Conservation (phyloP, 179 eudicot species). For the Drosera spatulata region DNA sequence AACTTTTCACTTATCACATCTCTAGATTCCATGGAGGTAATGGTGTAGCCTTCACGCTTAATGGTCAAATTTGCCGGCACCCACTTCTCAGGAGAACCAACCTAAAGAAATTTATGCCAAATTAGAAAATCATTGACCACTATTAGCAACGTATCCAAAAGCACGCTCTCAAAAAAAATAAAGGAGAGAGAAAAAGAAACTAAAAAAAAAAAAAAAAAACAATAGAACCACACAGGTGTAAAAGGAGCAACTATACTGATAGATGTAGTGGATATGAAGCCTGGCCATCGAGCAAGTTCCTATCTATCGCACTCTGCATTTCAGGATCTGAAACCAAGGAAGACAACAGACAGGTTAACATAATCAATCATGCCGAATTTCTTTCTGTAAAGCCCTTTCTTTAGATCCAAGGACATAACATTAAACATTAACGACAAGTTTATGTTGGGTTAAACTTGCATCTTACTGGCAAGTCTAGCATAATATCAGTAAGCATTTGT, state of each 20-base stretch:
- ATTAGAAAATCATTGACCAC: neutral
- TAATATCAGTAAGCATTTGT: too few species aligned
- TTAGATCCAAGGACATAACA: neutral
- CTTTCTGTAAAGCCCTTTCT: neutral
- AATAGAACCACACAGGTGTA: too few species aligned
- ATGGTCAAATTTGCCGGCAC: constrained; percentile 72
- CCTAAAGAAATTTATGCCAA: constrained; percentile 28
- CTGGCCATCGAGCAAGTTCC: constrained; percentile 51
- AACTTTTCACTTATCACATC: constrained; percentile 65
- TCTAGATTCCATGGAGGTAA: constrained; percentile 57
- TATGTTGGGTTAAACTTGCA: too few species aligned
- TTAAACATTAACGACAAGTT: too few species aligned
- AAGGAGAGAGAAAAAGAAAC: neutral
- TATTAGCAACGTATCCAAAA: neutral
- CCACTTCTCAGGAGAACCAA: constrained; percentile 62
- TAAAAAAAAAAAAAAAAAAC: neutral
- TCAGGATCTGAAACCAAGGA: constrained; percentile 45
- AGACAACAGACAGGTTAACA: neutral
- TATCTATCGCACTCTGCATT: constrained; percentile 66
- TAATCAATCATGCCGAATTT: neutral
- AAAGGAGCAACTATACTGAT: constrained; percentile 39
- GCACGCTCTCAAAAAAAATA: neutral
- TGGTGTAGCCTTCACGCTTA: constrained; percentile 74
- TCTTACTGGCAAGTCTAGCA: too few species aligned
- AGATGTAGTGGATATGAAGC: constrained; percentile 63